Base-by-base conservation (phyloP, 192 early-diverging fungal genomes). In the Linnemannia hyalina region DNA sequence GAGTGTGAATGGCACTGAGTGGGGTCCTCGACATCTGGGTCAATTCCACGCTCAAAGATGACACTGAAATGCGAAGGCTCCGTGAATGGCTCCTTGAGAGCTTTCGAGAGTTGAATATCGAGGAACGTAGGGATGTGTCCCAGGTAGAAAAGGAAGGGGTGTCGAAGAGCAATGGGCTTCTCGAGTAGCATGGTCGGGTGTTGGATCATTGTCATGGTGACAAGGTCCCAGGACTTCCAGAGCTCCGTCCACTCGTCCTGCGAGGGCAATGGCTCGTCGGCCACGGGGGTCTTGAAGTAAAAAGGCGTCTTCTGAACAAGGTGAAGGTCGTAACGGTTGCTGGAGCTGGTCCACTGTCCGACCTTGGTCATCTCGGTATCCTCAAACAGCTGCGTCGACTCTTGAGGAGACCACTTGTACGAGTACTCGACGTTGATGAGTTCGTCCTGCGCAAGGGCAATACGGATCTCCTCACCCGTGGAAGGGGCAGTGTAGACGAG, bases 1-100 rank as follows among this genome's bases (percentile, higher is more conserved):
- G 96, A 97, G 82, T 99, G 97, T 6, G 90, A 83, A 84, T 99
- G 93, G 89, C 95, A 96, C 13, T 91, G 89, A 0, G 92, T 85
- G 4, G 93, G 93, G 75, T 95, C 92, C 22, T 97, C 94, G 74
- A 97, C 89, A 75, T 96, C 95, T 2, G 97, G 97, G 78, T 99
- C 97, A 75, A 99, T 98, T 9, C 97, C 97, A 20, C 97, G 95
- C 90, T 99, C 96, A 93, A 99, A 99, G 83, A 96, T 96, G 40
- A 91, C 87, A 13, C 93, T 90, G 89, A 92, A 98, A 15, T 85
- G 65, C 23, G 70, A 71, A 10, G 96, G 95, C 77, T 93, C 91
- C 0, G 94, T 92, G n/a, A 91, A 90, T 9, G 88, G 77, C 49
- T 90, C 88, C 0, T 83, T 76, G 9, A 92, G 81, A 1, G 89